Evolutionary conservation across 495 filamentous ascomycete genomes (phyloP).

Genomic region (Penicillium samsonianum): DNA sequence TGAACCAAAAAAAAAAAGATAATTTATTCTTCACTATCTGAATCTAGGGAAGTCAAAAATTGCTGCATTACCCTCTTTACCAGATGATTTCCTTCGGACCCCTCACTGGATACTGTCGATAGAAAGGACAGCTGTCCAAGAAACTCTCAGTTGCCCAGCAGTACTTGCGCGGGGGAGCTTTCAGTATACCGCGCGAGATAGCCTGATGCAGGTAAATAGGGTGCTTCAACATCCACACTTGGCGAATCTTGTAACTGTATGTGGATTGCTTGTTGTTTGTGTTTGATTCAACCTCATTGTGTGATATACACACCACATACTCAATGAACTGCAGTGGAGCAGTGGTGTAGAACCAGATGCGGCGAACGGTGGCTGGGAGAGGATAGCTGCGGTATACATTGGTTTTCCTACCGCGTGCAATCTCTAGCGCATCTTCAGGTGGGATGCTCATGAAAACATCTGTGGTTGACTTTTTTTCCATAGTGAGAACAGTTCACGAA

Average conservation of each 20-base stretch:
- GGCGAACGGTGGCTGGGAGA: not conserved
- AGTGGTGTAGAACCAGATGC: conserved; percentile 5
- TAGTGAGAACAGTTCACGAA: not conserved
- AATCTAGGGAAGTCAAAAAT: not conserved
- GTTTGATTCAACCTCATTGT: not conserved
- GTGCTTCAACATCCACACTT: conserved; percentile 7
- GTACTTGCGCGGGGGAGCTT: not conserved
- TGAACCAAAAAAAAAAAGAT: not conserved
- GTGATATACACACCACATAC: conserved; percentile 8
- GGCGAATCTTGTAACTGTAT: not conserved
- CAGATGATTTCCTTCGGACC: not conserved
- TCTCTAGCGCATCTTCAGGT: not conserved
- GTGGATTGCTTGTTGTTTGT: too few relatives aligned
- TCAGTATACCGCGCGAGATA: not conserved
- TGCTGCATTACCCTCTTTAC: not conserved
- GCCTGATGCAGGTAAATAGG: not conserved
- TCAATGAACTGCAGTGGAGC: not conserved
- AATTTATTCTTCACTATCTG: not conserved
- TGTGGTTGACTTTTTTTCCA: conserved; percentile 1
- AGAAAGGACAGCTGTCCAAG: not conserved
- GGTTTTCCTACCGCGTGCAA: not conserved
- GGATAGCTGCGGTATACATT: conserved; percentile 3
- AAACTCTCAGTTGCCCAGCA: conserved; percentile 2
- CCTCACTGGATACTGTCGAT: conserved; percentile 1
- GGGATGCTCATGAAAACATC: conserved; percentile 6